These are phyloP conservation scores for Paramecium primaurelia DNA, from an alignment of 73 alveolate genomes.

Conservation along the genomic window DNA sequence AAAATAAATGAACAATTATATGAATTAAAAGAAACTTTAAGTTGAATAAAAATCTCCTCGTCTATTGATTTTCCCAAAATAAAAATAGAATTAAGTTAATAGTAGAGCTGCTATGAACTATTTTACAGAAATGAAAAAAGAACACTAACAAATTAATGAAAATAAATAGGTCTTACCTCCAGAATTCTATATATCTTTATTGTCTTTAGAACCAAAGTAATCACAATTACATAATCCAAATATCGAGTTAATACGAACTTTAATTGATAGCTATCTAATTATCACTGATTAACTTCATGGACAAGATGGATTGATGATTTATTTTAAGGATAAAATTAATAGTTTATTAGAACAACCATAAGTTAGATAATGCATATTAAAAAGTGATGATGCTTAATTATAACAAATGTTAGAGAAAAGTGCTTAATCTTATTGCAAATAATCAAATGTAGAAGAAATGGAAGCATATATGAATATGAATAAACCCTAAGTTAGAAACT, in stretches of 20 bases:
- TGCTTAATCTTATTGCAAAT: background rate
- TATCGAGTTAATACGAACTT: background rate
- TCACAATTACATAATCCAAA: background rate
- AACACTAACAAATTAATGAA: background rate
- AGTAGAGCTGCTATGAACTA: background rate
- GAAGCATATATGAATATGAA: background rate
- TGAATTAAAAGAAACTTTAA: background rate
- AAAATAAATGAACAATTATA: background rate
- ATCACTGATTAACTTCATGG: background rate
- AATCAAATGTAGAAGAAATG: background rate
- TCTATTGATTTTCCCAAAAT: background rate
- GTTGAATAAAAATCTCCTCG: background rate
- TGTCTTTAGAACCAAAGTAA: background rate
- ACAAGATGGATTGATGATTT: conserved; percentile 4
- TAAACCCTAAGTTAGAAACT: background rate
- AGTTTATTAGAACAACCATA: background rate
- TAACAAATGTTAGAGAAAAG: background rate
- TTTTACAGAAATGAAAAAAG: background rate
- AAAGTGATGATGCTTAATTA: background rate
- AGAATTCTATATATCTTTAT: background rate
- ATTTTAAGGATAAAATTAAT: conserved; percentile 8
- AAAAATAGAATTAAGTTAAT: background rate
- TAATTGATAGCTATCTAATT: background rate
- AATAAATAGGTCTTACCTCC: background rate
- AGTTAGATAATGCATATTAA: background rate